phyloP scores from a whole-genome alignment of 2,329 filamentous ascomycete genomes.

The Stagonosporopsis chrysanthemi region DNA sequence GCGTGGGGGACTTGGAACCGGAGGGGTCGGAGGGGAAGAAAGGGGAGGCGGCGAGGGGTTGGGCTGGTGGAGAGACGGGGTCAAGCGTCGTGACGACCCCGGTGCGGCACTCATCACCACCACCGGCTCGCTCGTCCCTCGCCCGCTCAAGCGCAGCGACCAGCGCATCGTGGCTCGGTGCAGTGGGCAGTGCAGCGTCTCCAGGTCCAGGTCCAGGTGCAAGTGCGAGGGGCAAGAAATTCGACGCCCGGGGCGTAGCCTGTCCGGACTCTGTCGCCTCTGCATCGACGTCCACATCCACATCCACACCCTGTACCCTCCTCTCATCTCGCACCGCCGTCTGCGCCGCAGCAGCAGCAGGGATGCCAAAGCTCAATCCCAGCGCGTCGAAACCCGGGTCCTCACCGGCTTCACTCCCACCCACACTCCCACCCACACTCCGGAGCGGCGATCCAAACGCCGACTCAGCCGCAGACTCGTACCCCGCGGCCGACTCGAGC shows the following conservation, averaged over 20 bases:
- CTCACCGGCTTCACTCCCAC: conserved; percentile 32
- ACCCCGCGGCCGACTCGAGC: conserved; percentile 39
- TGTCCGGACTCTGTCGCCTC: conserved; percentile 67
- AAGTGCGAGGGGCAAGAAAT: conserved; percentile 50
- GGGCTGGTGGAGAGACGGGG: too few relatives aligned
- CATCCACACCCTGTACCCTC: too few relatives aligned
- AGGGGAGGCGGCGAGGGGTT: conserved; percentile 33
- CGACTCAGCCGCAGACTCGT: conserved; percentile 51
- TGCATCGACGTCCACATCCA: too few relatives aligned
- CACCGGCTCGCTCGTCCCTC: conserved; percentile 7
- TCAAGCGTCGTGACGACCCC: too few relatives aligned
- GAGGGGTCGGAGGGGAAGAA: conserved; percentile 25
- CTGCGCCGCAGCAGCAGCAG: too few relatives aligned
- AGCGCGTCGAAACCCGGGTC: conserved; percentile 31
- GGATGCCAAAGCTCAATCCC: conserved; percentile 29
- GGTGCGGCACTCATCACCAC: too few relatives aligned
- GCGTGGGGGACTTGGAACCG: conserved; percentile 35
- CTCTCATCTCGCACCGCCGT: too few relatives aligned
- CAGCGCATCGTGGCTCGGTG: conserved; percentile 32
- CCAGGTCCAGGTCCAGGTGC: too few relatives aligned
- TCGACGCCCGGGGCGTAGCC: conserved; percentile 71
- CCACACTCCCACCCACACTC: neutral
- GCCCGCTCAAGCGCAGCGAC: conserved; percentile 33
- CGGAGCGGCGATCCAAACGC: conserved; percentile 31
- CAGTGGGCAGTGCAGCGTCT: conserved; percentile 19